Evolutionary conservation across 179 eudicot genomes (phyloP), one percentile per base, ranked within the genome.

Genomic region (Beta lomatogona): DNA sequence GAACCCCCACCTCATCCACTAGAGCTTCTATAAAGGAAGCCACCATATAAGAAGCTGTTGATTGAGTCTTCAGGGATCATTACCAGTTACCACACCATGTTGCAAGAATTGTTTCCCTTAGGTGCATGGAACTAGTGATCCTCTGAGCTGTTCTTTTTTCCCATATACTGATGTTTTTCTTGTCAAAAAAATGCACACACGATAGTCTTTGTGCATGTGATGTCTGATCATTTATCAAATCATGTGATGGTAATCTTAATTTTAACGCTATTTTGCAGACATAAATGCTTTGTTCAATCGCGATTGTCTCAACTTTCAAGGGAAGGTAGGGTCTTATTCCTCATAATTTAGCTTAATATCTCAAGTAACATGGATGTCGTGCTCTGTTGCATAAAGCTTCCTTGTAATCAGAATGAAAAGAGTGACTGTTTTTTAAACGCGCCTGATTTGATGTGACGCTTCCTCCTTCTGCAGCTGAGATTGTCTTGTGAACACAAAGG

Each of bases 401-500:
- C n/a, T 69, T 41, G 13, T 12, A n/a, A 53, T 5, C 64, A 44
- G 4, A 21, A 21, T 10, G 1, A 2, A n/a, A 73, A 10, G 22
- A 71, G 55, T 46, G 70, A n/a, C 14, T 22, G 54, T 19, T n/a
- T 53, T 36, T 52, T 5, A 45, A 18, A 60, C 22, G 61, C 78
- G 54, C 66, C 60, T 78, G 65, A 50, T 52, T 48, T 61, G 60
- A 75, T 76, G 54, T 82, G 76, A 74, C 65, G 61, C 69, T 76
- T 65, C 81, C 68, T 65, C 81, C 68, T 58, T 70, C 75, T 86
- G 83, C 92, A 97, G 99, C 90, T 97, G 77, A 89, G 90, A 78
- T 84, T 92, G 86, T 89, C 87, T 54, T 90, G 89, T 79, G 89
- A 90, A 57, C 82, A 90, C 83, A 95, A 93, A 88, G 97, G 98